Evolutionary conservation across 2,329 filamentous ascomycete genomes (phyloP).

Genomic region (Aureobasidium sp.): DNA sequence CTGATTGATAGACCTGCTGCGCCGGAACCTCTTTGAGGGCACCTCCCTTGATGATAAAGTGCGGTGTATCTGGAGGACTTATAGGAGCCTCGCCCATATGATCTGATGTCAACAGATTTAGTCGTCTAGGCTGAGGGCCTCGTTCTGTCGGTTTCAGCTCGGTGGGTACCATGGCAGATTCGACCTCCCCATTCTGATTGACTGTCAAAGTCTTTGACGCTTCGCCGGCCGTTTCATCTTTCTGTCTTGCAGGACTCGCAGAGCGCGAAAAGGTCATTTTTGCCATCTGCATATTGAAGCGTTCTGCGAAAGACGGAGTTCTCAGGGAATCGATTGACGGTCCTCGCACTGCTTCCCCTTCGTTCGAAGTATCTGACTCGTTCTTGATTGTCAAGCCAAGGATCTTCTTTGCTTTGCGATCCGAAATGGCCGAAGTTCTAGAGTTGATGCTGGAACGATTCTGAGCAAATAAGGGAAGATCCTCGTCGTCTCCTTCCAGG

Average conservation of each 20-base stretch:
- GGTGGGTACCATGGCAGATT: background rate
- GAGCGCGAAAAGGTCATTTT: conserved; percentile 4
- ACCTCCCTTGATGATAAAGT: background rate
- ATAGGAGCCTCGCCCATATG: background rate
- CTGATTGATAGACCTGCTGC: conserved; percentile 23
- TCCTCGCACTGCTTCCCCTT: background rate
- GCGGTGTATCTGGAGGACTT: conserved; percentile 24
- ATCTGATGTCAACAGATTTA: background rate
- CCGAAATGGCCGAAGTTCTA: conserved; percentile 1
- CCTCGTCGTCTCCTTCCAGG: conserved; percentile 59
- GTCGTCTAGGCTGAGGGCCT: background rate
- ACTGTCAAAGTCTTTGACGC: background rate
- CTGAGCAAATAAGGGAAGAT: conserved; percentile 37
- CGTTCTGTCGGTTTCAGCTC: background rate
- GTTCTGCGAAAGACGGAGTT: background rate
- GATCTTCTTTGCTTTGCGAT: conserved; percentile 40
- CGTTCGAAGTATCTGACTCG: background rate
- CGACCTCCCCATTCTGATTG: background rate
- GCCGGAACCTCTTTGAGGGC: too few species aligned
- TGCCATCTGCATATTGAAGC: background rate
- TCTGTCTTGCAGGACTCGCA: conserved; percentile 1
- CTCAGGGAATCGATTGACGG: background rate
- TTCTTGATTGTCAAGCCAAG: conserved; percentile 29
- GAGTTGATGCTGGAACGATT: conserved; percentile 35
- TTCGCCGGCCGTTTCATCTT: background rate